Conservation (phyloP, 306 rosid species). For the Corylus heterophylla region DNA sequence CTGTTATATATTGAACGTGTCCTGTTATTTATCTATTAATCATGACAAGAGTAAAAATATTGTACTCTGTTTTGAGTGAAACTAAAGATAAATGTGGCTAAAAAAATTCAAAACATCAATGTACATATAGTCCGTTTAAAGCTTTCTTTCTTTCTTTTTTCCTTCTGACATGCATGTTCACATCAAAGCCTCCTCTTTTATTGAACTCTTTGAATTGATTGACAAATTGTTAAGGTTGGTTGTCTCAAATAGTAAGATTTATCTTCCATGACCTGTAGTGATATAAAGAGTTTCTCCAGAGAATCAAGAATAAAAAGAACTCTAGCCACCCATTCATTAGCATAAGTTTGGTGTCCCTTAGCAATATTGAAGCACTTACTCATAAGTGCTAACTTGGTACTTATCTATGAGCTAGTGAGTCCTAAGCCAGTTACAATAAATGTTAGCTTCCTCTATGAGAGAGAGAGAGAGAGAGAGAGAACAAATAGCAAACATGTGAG, state of each 20-base stretch:
- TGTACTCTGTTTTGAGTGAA: background rate
- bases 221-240: background rate
- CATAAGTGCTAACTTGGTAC: background rate
- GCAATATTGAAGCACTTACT: background rate
- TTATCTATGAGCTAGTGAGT: background rate
- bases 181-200: background rate
- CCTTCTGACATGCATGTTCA: background rate
- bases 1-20: slow-evolving; percentile 40
- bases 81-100: slow-evolving; percentile 2
- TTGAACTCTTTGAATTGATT: background rate
- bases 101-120: background rate
- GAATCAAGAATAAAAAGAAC: background rate
- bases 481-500: background rate
- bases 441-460: background rate
- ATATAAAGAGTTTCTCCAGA: background rate
- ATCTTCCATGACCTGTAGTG: background rate
- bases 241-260: background rate
- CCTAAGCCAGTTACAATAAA: background rate
- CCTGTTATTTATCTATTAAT: slow-evolving; percentile 14
- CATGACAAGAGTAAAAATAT: slow-evolving; percentile 17
- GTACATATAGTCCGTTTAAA: background rate
- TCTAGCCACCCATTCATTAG: background rate
- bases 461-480: background rate
- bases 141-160: background rate
- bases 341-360: background rate